Percentiles rank a stretch among this genome's conserved stretches.
These are phyloP conservation scores for Bifiguratus adelaidae DNA, from an alignment of 192 early-diverging fungal species.

Conservation along the genomic window DNA sequence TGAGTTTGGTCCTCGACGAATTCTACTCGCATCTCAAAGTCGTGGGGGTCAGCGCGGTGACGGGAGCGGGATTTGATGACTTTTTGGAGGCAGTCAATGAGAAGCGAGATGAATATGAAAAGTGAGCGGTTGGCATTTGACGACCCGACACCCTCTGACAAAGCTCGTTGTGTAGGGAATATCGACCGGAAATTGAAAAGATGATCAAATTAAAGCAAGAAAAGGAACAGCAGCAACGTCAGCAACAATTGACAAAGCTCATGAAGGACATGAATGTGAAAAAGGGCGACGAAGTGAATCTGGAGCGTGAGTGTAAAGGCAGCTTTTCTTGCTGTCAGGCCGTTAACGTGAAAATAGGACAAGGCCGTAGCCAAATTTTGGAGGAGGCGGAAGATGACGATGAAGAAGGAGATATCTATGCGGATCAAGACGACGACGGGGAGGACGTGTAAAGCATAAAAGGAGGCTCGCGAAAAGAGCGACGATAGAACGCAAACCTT, in stretches of 20 bases:
- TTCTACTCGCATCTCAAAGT: conserved; percentile 82
- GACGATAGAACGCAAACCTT: too few species aligned
- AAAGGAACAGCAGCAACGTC: conserved; percentile 48
- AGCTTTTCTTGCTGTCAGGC: not conserved
- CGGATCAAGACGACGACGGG: conserved; percentile 15
- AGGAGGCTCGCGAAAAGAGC: not conserved
- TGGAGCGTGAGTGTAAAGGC: conserved; percentile 17
- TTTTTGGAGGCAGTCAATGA: conserved; percentile 78
- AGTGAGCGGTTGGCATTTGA: conserved; percentile 13
- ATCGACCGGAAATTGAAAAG: conserved; percentile 72
- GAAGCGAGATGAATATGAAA: conserved; percentile 75
- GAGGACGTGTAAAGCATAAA: conserved; percentile 11
- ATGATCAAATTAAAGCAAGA: conserved; percentile 49
- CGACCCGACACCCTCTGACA: not conserved
- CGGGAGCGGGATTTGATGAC: conserved; percentile 86
- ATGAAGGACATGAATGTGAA: conserved; percentile 84
- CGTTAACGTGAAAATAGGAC: not conserved
- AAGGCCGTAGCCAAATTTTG: conserved; percentile 12
- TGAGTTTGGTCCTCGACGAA: conserved; percentile 96
- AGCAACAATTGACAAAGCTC: conserved; percentile 58
- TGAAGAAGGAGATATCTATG: conserved; percentile 8
- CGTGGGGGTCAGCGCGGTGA: conserved; percentile 84
- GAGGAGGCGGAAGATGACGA: conserved; percentile 13
- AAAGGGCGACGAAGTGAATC: conserved; percentile 26
- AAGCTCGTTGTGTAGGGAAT: conserved; percentile 37